These are phyloP conservation scores for Cladosporium austrohemisphaericum DNA, from an alignment of 2,329 filamentous ascomycete genomes.

Conservation along the genomic window DNA sequence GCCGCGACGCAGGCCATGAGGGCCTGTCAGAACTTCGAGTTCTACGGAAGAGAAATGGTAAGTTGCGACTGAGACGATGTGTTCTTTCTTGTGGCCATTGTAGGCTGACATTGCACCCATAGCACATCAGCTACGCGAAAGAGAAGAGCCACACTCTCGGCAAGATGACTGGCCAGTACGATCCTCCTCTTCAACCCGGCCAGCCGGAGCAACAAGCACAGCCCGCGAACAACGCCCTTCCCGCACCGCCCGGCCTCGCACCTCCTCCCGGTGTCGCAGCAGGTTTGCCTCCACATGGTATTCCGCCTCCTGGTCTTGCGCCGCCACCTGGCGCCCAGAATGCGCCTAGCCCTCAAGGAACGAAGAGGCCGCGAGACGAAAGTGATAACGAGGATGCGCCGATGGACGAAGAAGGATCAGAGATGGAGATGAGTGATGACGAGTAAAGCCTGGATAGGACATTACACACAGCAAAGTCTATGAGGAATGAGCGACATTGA, in stretches of 20 bases:
- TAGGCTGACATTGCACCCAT: neutral
- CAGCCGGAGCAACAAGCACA: constrained; percentile 24
- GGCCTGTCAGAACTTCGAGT: constrained; percentile 76
- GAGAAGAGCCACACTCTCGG: constrained; percentile 82
- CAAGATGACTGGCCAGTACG: constrained; percentile 88
- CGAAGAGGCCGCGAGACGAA: constrained; percentile 47
- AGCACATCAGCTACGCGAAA: constrained; percentile 92
- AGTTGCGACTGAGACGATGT: constrained; percentile 32
- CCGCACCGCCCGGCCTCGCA: constrained; percentile 9
- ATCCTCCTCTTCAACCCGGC: constrained; percentile 36
- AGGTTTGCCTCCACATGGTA: constrained; percentile 10
- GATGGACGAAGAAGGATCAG: constrained; percentile 45
- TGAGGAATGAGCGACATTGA: constrained; percentile 32
- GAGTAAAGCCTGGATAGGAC: constrained; percentile 43
- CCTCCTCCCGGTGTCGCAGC: constrained; percentile 4
- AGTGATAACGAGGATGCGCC: constrained; percentile 39
- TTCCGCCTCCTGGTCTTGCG: constrained; percentile 48
- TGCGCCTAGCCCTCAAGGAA: constrained; percentile 53
- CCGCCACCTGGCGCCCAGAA: constrained; percentile 45
- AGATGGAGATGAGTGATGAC: constrained; percentile 64
- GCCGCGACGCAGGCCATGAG: constrained; percentile 93
- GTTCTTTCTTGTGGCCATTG: constrained; percentile 3
- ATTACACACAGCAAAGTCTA: neutral
- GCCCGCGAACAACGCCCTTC: constrained; percentile 16
- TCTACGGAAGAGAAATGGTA: constrained; percentile 83